Evolutionary conservation across 192 early-diverging fungal genomes (phyloP), one percentile per base, ranked within the genome.

Genomic region (Gonapodya prolifera): DNA sequence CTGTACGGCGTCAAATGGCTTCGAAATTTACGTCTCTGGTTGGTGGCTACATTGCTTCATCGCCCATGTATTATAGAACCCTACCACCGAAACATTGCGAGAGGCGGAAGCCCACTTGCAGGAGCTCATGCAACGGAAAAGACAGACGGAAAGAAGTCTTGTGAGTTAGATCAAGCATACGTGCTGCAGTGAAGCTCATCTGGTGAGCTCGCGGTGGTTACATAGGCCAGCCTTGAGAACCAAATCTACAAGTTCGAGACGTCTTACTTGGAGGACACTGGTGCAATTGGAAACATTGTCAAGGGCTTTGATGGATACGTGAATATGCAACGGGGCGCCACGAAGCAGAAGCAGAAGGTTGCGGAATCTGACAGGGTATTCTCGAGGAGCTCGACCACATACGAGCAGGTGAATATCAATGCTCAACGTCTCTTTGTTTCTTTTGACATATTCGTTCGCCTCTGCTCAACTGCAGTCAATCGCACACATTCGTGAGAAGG

Each of bases 281-380:
- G 87, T 1, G 86, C 88, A 1, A 88, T 91, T 30, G 95, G 95
- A 33, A 97, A 97, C 79, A 91, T 97, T 76, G 91, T 96, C 45
- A 84, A 89, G 35, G 95, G 95, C 0, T 97, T 95, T 76, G 94
- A 95, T 13, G 93, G 92, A 0, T 97, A 97, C 79, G 82, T 96
- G 71, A 87, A 83, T 31, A 80, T 87, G 30, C 13, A 16, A 13
- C 28, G 28, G 16, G 28, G 28, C 2, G 83, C 87, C 1, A 84
- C 87, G 30, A 86, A 88, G 75, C 88, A 90, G 70, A 85, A 87
- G 79, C 78, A 83, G 77, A 91, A 91, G 77, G 89, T 94, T 78
- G 87, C 84, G 0, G 94, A 95, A 17, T 84, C 84, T 0, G 95
- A 97, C 70, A 87, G 95, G 76, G 85, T 97, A 34, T 97, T 97